These are phyloP conservation scores for Cryptosporidium sp. DNA, from an alignment of 169 alveolate genomes.

Conservation along the genomic window DNA sequence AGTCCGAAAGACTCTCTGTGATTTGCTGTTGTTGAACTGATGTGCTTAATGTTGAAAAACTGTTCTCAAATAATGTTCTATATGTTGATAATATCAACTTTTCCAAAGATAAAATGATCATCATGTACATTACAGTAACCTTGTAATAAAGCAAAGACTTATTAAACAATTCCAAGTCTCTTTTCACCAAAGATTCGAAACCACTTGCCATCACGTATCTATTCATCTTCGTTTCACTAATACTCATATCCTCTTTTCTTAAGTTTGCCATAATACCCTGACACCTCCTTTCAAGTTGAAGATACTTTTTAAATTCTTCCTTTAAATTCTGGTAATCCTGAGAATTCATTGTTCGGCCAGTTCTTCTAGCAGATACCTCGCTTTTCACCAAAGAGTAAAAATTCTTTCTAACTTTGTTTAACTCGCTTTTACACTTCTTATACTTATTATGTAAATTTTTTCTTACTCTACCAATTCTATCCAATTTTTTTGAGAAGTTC, in stretches of 20 bases:
- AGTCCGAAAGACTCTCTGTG: background rate
- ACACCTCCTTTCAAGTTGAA: background rate
- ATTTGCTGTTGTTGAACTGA: background rate
- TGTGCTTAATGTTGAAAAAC: background rate
- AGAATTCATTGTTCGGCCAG: background rate
- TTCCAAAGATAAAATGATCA: background rate
- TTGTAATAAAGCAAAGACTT: background rate
- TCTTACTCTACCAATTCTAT: background rate
- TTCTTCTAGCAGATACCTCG: background rate
- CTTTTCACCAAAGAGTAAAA: background rate
- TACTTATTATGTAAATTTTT: background rate
- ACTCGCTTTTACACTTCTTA: background rate
- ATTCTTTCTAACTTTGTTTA: background rate
- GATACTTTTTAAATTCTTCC: background rate
- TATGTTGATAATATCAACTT: background rate
- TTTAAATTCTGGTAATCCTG: background rate
- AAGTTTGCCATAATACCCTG: background rate
- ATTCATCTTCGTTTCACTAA: background rate
- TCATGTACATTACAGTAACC: background rate
- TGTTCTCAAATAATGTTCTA: background rate
- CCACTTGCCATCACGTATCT: background rate
- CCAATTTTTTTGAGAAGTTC: background rate
- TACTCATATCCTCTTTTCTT: background rate
- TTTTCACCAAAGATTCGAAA: background rate
- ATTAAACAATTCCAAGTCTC: background rate